Conservation (phyloP, 306 rosid genomes). For the Ochetophila trinervis region DNA sequence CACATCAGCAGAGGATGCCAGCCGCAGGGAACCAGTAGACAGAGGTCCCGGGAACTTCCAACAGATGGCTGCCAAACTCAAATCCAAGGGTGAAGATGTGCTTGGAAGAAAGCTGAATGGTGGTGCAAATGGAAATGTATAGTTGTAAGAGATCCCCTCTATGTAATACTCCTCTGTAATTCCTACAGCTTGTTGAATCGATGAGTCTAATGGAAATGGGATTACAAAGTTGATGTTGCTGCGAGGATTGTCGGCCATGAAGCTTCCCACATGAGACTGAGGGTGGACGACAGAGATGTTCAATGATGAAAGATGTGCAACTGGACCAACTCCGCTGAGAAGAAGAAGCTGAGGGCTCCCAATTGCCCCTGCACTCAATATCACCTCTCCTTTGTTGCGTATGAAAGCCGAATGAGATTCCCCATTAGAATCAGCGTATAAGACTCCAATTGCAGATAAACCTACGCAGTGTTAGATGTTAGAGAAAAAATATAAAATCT, state of each 20-base stretch:
- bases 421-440: conserved; percentile 16
- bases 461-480: not conserved
- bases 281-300: conserved; percentile 12
- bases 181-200: not conserved
- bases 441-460: conserved; percentile 22
- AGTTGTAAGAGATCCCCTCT: not conserved
- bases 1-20: conserved; percentile 5
- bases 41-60: not conserved
- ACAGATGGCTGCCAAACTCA: not conserved
- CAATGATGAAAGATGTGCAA: conserved; percentile 19
- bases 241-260: conserved; percentile 25
- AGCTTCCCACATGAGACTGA: conserved; percentile 21
- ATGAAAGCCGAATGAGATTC: conserved; percentile 14
- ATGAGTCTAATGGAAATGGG: not conserved
- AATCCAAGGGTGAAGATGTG: not conserved
- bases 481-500: too few relatives aligned
- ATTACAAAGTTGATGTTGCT: not conserved
- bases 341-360: conserved; percentile 37
- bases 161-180: not conserved
- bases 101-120: too few relatives aligned
- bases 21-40: conserved; percentile 3
- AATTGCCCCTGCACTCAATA: conserved; percentile 28
- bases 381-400: conserved; percentile 23
- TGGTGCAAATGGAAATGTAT: too few relatives aligned
- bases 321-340: conserved; percentile 22